Conservation (phyloP, 179 eudicot species). For the Camellia oleifera region DNA sequence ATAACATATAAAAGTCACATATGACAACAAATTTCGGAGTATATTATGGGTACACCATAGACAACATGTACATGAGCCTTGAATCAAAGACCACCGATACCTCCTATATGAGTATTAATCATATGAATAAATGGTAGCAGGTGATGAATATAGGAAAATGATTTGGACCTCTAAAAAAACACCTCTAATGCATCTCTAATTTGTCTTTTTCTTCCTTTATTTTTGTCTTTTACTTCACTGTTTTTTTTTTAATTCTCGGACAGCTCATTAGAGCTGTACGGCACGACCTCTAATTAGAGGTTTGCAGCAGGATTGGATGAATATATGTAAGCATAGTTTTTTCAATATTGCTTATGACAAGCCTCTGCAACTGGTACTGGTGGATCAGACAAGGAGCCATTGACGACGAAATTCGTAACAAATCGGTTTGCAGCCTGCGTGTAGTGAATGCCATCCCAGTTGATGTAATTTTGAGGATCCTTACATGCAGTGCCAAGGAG, state of each 20-base stretch:
- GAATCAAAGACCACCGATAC: not conserved
- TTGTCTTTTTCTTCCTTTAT: too few relatives aligned
- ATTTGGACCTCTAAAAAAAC: too few relatives aligned
- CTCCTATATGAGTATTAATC: not conserved
- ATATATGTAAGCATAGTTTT: not conserved
- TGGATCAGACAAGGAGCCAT: not conserved
- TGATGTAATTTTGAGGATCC: not conserved
- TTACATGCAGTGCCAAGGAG: not conserved
- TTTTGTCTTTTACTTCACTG: too few relatives aligned
- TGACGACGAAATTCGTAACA: not conserved
- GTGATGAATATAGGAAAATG: too few relatives aligned
- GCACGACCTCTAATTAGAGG: too few relatives aligned
- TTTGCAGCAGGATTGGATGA: too few relatives aligned
- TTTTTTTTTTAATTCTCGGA: too few relatives aligned
- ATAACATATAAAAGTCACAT: not conserved
- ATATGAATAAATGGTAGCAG: not conserved
- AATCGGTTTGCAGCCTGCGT: not conserved
- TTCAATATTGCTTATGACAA: not conserved
- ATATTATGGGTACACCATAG: not conserved
- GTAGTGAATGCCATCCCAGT: not conserved
- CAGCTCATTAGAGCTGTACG: too few relatives aligned
- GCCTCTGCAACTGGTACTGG: not conserved
- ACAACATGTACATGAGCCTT: not conserved
- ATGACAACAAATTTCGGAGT: not conserved
- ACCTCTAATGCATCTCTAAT: too few relatives aligned